phyloP scores from a whole-genome alignment of 2,329 filamentous ascomycete genomes.

The Diaporthe sp. region DNA sequence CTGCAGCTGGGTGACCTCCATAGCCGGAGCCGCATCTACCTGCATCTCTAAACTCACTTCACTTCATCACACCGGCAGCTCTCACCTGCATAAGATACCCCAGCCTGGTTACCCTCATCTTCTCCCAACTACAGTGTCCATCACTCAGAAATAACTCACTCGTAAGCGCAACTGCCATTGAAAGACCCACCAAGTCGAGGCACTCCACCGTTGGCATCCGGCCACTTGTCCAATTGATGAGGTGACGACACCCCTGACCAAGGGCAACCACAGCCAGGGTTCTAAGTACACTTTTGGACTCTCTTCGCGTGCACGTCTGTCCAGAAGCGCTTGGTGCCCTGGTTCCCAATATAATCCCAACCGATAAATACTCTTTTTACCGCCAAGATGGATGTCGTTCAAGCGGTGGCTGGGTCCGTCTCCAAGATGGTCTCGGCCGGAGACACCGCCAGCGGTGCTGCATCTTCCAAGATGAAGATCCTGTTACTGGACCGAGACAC shows the following conservation, averaged over 20 bases:
- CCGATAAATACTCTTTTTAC: neutral
- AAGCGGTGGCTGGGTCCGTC: conserved; percentile 94
- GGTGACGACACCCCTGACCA: conserved; percentile 12
- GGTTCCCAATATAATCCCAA: neutral
- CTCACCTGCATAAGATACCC: neutral
- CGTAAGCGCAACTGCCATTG: neutral
- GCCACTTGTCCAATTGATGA: conserved; percentile 35
- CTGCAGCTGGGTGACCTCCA: conserved; percentile 28
- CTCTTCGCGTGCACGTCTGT: neutral
- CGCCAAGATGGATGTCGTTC: conserved; percentile 88
- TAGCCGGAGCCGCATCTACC: conserved; percentile 39
- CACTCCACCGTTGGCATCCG: neutral
- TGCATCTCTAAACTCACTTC: conserved; percentile 37
- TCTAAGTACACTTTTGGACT: neutral
- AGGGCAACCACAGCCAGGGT: neutral
- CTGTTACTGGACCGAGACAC: conserved; percentile 94
- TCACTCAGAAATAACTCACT: neutral
- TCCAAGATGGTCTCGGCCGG: conserved; percentile 93
- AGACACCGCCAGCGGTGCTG: conserved; percentile 75
- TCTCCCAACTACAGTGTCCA: neutral
- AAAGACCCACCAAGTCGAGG: neutral
- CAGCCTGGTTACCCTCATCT: neutral
- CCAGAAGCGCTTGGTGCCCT: neutral
- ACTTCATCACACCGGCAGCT: conserved; percentile 27
- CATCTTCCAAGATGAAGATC: conserved; percentile 97